phyloP scores from a whole-genome alignment of 2,329 filamentous ascomycete species.

The Fusarium sp. region DNA sequence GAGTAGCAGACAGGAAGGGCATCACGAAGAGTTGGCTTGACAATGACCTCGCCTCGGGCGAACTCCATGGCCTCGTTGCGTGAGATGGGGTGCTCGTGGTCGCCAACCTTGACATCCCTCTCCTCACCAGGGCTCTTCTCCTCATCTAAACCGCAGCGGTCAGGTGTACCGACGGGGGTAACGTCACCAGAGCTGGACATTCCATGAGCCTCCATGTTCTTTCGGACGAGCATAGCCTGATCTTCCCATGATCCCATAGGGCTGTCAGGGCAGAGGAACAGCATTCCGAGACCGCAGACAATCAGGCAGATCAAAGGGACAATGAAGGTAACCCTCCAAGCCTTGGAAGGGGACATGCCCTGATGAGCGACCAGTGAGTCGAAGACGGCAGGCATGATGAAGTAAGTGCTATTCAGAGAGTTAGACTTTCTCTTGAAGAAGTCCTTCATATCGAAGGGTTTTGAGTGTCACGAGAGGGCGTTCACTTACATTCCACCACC shows the following conservation, averaged over 20 bases:
- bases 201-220: constrained; percentile 62
- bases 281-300: constrained; percentile 72
- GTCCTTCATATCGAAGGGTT: background rate
- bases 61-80: constrained; percentile 65
- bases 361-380: constrained; percentile 74
- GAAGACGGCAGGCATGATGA: constrained; percentile 91
- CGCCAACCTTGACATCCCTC: constrained; percentile 52
- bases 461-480: background rate
- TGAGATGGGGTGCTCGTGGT: constrained; percentile 61
- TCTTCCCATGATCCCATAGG: constrained; percentile 86
- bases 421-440: background rate
- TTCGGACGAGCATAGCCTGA: constrained; percentile 68
- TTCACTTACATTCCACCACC: constrained; percentile 76
- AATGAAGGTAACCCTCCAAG: constrained; percentile 88
- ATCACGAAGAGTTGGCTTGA: constrained; percentile 67
- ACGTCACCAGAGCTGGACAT: constrained; percentile 58
- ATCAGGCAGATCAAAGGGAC: constrained; percentile 84
- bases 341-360: constrained; percentile 72
- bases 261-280: constrained; percentile 82
- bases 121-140: constrained; percentile 52
- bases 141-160: constrained; percentile 50
- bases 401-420: constrained; percentile 72
- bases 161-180: constrained; percentile 60
- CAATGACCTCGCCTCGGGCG: constrained; percentile 63
- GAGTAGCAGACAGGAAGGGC: constrained; percentile 60